These are phyloP conservation scores for Fusarium domesticum DNA, from an alignment of 2,329 filamentous ascomycete genomes.

Conservation along the genomic window DNA sequence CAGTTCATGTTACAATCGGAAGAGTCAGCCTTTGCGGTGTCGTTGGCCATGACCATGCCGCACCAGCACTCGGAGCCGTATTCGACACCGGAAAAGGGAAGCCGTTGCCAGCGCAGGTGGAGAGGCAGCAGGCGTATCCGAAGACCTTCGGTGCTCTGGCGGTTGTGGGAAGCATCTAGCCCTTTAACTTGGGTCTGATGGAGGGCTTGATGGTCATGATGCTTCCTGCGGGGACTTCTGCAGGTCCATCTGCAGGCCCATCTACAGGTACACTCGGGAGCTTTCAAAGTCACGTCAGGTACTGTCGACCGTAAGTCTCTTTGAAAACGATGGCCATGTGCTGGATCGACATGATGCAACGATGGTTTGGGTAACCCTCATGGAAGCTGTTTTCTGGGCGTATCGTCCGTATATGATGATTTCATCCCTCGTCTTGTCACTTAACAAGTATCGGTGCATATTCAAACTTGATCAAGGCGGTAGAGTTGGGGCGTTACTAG, in stretches of 20 bases:
- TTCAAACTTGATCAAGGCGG: not conserved
- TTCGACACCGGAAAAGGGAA: slow-evolving; percentile 49
- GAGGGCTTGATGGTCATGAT: not conserved
- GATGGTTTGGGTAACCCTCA: not conserved
- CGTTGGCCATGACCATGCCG: slow-evolving; percentile 51
- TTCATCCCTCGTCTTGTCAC: not conserved
- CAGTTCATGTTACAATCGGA: slow-evolving; percentile 51
- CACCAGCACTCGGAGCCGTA: slow-evolving; percentile 50
- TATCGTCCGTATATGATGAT: not conserved
- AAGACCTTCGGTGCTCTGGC: not conserved
- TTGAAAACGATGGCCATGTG: not conserved
- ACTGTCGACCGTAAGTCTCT: too few species aligned
- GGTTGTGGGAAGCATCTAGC: not conserved
- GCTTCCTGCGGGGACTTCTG: not conserved
- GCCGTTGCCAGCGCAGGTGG: slow-evolving; percentile 41
- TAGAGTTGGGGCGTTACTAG: not conserved
- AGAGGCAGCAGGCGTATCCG: slow-evolving; percentile 34
- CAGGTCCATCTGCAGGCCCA: not conserved
- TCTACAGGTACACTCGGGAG: not conserved
- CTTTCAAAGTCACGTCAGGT: too few species aligned
- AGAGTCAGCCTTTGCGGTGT: slow-evolving; percentile 36
- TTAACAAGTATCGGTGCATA: not conserved
- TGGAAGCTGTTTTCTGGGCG: not conserved
- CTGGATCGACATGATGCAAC: not conserved
- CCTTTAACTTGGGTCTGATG: not conserved